A percentile compares a stretch with the other conserved stretches of the same genome.
Evolutionary conservation across 208 protist genomes (phyloP).

Genomic region (Trypanosoma melophagium): DNA sequence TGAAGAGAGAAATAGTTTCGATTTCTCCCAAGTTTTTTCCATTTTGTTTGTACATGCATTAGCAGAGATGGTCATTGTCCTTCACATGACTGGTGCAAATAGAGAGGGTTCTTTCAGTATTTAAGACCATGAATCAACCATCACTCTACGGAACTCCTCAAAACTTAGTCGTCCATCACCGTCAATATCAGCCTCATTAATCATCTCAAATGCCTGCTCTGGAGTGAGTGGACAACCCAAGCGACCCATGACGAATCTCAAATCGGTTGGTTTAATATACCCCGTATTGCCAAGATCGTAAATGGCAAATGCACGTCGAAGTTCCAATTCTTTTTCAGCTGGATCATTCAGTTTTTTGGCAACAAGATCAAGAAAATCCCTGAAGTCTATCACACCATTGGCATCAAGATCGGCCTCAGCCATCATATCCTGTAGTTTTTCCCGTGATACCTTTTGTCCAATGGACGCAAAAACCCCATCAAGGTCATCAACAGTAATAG

Average conservation of each 20-base stretch:
- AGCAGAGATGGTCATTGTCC: neutral
- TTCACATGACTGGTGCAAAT: neutral
- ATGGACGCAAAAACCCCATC: conserved; percentile 99
- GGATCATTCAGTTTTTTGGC: conserved; percentile 86
- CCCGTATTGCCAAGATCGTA: conserved; percentile 95
- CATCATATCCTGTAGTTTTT: conserved; percentile 96
- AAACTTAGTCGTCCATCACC: conserved; percentile 89
- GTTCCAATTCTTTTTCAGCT: conserved; percentile 92
- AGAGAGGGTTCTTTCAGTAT: conserved; percentile 6
- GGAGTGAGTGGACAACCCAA: conserved; percentile 90
- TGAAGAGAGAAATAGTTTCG: conserved; percentile 16
- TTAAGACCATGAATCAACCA: conserved; percentile 46
- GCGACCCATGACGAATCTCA: conserved; percentile 91
- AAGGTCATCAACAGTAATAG: conserved; percentile 98
- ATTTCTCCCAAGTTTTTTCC: neutral
- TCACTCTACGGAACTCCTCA: conserved; percentile 88
- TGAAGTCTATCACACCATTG: conserved; percentile 98
- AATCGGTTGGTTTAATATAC: conserved; percentile 89
- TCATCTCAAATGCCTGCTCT: conserved; percentile 93
- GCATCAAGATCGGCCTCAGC: conserved; percentile 96
- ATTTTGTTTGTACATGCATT: conserved; percentile 20
- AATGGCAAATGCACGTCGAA: conserved; percentile 90
- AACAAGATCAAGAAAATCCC: conserved; percentile 93
- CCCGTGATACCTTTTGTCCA: conserved; percentile 92
- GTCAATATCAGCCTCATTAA: conserved; percentile 86